Conservation (phyloP, 2,329 filamentous ascomycete species). For the Botrytis sinoallii region DNA sequence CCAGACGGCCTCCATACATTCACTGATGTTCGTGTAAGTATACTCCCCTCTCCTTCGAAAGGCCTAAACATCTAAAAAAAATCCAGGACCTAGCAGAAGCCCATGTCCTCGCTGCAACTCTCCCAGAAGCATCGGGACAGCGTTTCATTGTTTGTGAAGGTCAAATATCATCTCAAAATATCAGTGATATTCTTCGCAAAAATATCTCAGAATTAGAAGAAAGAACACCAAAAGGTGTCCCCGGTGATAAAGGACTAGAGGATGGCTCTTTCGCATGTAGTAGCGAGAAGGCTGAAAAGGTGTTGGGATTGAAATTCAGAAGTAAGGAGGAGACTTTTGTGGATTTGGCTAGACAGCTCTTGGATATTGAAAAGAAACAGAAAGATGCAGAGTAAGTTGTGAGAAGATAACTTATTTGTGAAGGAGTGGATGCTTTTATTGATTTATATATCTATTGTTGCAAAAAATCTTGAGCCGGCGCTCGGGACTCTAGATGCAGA, state of each 20-base stretch:
- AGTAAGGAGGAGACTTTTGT: constrained; percentile 31
- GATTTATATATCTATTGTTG: neutral
- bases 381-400: neutral
- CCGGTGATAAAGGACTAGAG: constrained; percentile 22
- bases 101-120: constrained; percentile 56
- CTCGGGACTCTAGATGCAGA: neutral
- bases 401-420: neutral
- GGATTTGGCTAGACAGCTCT: constrained; percentile 30
- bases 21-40: constrained; percentile 42
- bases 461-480: neutral
- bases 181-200: constrained; percentile 52
- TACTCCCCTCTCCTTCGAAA: neutral
- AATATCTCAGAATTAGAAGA: constrained; percentile 50
- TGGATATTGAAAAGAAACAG: constrained; percentile 25
- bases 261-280: constrained; percentile 23
- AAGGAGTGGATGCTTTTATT: neutral
- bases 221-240: constrained; percentile 45
- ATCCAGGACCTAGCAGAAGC: constrained; percentile 58
- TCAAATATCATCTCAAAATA: constrained; percentile 56
- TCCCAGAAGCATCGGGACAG: constrained; percentile 54
- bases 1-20: constrained; percentile 46
- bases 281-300: constrained; percentile 21
- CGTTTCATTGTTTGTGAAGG: constrained; percentile 61
- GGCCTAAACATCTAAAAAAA: neutral
- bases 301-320: constrained; percentile 24